These are phyloP conservation scores for Pythium myriotylum DNA, from an alignment of 352 stramenopile genomes.

Conservation along the genomic window DNA sequence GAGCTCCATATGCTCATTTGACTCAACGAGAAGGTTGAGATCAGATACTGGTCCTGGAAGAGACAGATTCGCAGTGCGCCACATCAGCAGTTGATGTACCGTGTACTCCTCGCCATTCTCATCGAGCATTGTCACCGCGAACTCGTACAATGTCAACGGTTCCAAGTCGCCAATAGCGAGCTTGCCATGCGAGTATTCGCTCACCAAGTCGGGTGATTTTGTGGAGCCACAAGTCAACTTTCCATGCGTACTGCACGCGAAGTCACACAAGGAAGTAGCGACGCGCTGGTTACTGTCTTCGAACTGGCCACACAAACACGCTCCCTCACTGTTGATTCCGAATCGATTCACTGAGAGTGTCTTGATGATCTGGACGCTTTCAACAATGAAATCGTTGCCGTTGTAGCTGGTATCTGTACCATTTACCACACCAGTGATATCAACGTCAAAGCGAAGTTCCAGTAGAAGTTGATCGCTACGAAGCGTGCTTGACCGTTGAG, in stretches of 20 bases:
- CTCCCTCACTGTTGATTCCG: conserved; percentile 33
- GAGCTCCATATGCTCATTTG: conserved; percentile 37
- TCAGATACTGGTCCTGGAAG: conserved; percentile 37
- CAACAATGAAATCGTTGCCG: conserved; percentile 47
- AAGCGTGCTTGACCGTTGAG: conserved; percentile 2
- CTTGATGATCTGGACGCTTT: conserved; percentile 25
- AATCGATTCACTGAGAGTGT: conserved; percentile 24
- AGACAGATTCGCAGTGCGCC: conserved; percentile 36
- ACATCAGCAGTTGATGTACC: conserved; percentile 30
- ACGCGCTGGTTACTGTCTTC: neutral
- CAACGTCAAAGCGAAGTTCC: conserved; percentile 32
- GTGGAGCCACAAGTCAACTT: conserved; percentile 16
- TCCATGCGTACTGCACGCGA: neutral
- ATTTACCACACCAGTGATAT: conserved; percentile 10
- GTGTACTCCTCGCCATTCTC: conserved; percentile 36
- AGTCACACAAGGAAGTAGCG: conserved; percentile 28
- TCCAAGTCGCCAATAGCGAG: conserved; percentile 41
- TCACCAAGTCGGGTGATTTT: conserved; percentile 25
- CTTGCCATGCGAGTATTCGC: conserved; percentile 33
- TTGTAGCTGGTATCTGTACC: conserved; percentile 34
- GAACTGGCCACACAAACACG: conserved; percentile 46
- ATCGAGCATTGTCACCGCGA: conserved; percentile 35
- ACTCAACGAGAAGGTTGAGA: conserved; percentile 34
- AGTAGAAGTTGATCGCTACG: conserved; percentile 35
- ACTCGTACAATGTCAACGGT: conserved; percentile 38